phyloP scores from a whole-genome alignment of 1,284 basidiomycete genomes.

The Takashimella tepidaria region DNA sequence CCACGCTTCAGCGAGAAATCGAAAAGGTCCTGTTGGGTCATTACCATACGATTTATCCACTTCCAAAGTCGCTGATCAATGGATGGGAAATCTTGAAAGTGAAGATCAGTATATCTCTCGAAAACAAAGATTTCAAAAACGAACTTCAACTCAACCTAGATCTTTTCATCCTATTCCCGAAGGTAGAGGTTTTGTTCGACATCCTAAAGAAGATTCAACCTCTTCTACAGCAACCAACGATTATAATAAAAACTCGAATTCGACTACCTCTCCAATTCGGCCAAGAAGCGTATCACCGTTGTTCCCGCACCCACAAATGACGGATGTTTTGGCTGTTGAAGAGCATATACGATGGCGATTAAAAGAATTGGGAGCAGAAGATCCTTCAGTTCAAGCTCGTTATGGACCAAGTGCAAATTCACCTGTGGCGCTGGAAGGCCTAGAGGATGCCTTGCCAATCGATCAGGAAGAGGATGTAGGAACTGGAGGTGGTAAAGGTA shows the following conservation, averaged over 20 bases:
- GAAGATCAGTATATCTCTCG: constrained; percentile 17
- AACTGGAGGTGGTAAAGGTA: neutral
- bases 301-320: constrained; percentile 48
- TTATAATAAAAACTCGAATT: neutral
- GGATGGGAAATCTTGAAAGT: constrained; percentile 34
- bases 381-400: constrained; percentile 38
- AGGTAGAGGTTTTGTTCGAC: constrained; percentile 38
- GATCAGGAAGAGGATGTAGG: constrained; percentile 21
- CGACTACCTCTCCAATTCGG: neutral
- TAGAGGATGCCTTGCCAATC: constrained; percentile 23
- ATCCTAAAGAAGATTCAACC: constrained; percentile 17
- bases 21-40: constrained; percentile 32
- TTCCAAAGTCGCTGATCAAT: constrained; percentile 23
- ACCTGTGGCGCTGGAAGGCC: constrained; percentile 35
- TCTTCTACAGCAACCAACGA: constrained; percentile 1
- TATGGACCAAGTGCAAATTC: constrained; percentile 41
- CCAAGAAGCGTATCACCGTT: too few species aligned
- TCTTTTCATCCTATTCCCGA: constrained; percentile 19
- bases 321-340: constrained; percentile 47
- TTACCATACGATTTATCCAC: constrained; percentile 30
- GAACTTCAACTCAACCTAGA: neutral
- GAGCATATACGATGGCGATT: constrained; percentile 47
- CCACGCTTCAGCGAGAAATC: constrained; percentile 19
- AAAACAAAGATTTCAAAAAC: neutral
- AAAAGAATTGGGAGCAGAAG: constrained; percentile 45